phyloP scores from a whole-genome alignment of 73 alveolate genomes.

The Paramecium biaurelia region DNA sequence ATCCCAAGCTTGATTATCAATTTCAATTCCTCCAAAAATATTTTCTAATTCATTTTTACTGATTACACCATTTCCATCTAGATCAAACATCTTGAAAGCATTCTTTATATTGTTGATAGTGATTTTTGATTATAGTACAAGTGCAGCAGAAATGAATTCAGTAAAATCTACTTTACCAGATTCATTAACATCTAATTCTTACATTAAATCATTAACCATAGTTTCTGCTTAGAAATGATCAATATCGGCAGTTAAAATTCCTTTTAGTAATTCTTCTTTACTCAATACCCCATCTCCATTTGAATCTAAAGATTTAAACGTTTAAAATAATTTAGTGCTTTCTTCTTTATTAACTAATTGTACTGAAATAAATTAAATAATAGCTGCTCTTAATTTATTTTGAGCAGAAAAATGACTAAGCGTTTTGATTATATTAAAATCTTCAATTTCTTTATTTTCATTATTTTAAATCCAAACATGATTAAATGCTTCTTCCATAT shows the following conservation, averaged over 20 bases:
- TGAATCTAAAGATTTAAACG: neutral
- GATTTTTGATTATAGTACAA: neutral
- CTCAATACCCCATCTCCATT: constrained; percentile 23
- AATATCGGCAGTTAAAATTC: neutral
- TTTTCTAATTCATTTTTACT: constrained; percentile 32
- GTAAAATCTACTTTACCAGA: constrained; percentile 54
- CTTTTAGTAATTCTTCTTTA: neutral
- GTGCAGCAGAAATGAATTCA: constrained; percentile 23
- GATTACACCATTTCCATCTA: constrained; percentile 33
- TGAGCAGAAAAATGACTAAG: neutral
- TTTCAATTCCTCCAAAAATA: constrained; percentile 45
- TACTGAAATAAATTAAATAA: neutral
- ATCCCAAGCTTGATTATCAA: constrained; percentile 17
- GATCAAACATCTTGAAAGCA: constrained; percentile 38
- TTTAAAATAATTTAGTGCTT: neutral
- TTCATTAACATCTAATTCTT: constrained; percentile 42
- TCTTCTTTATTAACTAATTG: neutral
- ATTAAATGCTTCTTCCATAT: constrained; percentile 70
- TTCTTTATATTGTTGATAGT: neutral
- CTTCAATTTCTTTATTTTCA: neutral
- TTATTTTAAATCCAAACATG: constrained; percentile 72
- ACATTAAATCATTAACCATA: neutral
- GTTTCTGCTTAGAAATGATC: neutral
- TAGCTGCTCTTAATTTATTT: constrained; percentile 12
- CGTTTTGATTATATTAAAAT: neutral